Percentiles rank a stretch among this genome's conserved stretches.
Evolutionary conservation across 345 rosid species (phyloP).

Genomic region (Erucastrum elatum): DNA sequence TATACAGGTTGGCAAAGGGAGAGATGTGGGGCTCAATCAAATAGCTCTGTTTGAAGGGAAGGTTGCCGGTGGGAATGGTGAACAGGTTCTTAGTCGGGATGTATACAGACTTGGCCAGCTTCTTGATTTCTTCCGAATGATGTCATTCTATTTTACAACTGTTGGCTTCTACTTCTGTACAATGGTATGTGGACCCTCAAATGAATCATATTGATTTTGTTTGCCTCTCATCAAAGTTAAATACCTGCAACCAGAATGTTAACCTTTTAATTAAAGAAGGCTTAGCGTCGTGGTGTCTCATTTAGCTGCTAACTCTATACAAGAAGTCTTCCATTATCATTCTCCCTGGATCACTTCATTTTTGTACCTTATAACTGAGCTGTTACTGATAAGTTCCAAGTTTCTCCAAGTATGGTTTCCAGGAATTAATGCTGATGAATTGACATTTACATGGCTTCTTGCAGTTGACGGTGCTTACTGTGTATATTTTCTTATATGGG

Average conservation of each 20-base stretch:
- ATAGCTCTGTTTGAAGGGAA: conserved; percentile 98
- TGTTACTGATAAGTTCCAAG: conserved; percentile 25
- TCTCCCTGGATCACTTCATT: conserved; percentile 1
- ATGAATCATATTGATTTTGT: neutral
- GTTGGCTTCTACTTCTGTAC: conserved; percentile 95
- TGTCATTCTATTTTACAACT: conserved; percentile 95
- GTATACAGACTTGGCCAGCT: conserved; percentile 98
- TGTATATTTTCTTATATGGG: conserved; percentile 85
- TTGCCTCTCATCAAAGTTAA: conserved; percentile 15
- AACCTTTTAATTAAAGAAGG: neutral
- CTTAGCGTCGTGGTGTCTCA: neutral
- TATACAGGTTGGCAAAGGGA: conserved; percentile 93
- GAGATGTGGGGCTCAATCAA: conserved; percentile 99
- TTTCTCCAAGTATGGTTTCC: conserved; percentile 20
- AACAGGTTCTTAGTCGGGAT: conserved; percentile 98
- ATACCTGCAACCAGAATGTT: conserved; percentile 16
- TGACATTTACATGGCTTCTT: conserved; percentile 35
- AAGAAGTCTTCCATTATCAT: conserved; percentile 3
- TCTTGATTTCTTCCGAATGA: conserved; percentile 94
- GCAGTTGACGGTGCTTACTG: conserved; percentile 94
- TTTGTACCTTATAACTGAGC: conserved; percentile 7
- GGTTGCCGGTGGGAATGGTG: conserved; percentile 98
- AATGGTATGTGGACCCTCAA: conserved; percentile 59
- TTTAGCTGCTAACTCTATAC: conserved; percentile 2
- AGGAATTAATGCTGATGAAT: conserved; percentile 18